Base-by-base conservation (phyloP, 345 rosid genomes). In the Sonneratia caseolaris region DNA sequence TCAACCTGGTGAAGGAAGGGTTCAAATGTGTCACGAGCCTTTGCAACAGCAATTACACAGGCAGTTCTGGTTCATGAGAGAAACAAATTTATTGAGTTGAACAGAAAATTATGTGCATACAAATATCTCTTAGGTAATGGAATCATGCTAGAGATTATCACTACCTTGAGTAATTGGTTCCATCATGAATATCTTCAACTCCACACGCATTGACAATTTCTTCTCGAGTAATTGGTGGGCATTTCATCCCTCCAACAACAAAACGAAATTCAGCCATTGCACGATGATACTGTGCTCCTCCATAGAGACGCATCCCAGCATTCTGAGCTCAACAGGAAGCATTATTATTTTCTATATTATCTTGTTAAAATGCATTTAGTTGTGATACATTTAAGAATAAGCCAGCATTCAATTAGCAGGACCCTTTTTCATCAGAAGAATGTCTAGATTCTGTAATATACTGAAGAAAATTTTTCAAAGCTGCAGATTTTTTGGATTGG, bases 181-280 rank as follows among this genome's bases (percentile, higher is more conserved):
- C 97, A 78, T 93, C 98, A 80, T 91, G 98, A 78, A 93, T 89
- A 78, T 91, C 98, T 81, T 93, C 98, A 38, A 91, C 97, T 64
- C 98, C 98, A 81, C 97, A 91, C 53, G 98, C 97, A 82, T 93
- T 93, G 13, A 89, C 98, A 71, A 93, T 91, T 80, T 93, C 98
- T 82, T 91, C 98, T 21, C 97, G 84, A 56, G 92, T 89, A 71
- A 93, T 89, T 78, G 94, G 89, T 40, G 96, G 96, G 75, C 98
- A 93, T 81, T 93, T 93, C 72, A 76, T 87, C 71, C 96, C 97
- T 75, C 98, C 98, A 66, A 85, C 96, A 49, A 93, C 83, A 85
- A 93, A 89, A 49, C 97, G 96, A 74, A 91, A 93, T 78, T 93
- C 98, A 70, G 98, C 97, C 98, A 93, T 91, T 76, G 96, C 96